Percentiles rank a stretch among this genome's conserved stretches.
These are phyloP conservation scores for Elaeis guineensis DNA, from an alignment of 176 grass and related monocot species.

Conservation along the genomic window DNA sequence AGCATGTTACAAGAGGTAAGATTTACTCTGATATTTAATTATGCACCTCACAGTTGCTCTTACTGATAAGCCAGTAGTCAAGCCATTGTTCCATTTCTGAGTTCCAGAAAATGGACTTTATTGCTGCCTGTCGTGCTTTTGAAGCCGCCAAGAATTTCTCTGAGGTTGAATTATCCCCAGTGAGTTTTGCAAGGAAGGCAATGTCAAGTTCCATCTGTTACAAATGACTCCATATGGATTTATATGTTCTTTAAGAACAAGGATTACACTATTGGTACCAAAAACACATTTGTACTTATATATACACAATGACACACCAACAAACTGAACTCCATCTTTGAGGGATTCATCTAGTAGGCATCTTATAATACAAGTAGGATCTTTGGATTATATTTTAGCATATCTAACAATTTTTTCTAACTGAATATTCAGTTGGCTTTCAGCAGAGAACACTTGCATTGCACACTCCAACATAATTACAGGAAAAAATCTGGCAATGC, in stretches of 20 bases:
- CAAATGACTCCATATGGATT: conserved; percentile 7
- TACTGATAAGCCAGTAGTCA: conserved; percentile 62
- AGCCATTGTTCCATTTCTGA: conserved; percentile 70
- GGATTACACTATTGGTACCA: not conserved
- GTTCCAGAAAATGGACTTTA: conserved; percentile 81
- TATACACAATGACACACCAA: no score
- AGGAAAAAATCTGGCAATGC: no score
- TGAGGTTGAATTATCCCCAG: conserved; percentile 44
- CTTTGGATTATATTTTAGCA: no score
- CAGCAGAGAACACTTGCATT: no score
- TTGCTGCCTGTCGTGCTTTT: conserved; percentile 43
- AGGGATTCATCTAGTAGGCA: no score
- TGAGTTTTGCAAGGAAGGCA: conserved; percentile 46
- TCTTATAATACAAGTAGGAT: no score
- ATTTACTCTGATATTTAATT: not conserved
- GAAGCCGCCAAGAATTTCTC: conserved; percentile 40
- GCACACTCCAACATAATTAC: no score
- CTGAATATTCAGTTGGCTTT: no score
- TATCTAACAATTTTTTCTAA: no score
- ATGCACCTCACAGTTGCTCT: conserved; percentile 43
- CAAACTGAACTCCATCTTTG: no score
- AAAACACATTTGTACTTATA: no score
- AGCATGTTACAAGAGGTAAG: no score
- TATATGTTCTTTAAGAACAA: not conserved
- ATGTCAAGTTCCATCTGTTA: conserved; percentile 79